These are phyloP conservation scores for Stylosanthes scabra DNA, from an alignment of 331 rosid species.

Conservation along the genomic window DNA sequence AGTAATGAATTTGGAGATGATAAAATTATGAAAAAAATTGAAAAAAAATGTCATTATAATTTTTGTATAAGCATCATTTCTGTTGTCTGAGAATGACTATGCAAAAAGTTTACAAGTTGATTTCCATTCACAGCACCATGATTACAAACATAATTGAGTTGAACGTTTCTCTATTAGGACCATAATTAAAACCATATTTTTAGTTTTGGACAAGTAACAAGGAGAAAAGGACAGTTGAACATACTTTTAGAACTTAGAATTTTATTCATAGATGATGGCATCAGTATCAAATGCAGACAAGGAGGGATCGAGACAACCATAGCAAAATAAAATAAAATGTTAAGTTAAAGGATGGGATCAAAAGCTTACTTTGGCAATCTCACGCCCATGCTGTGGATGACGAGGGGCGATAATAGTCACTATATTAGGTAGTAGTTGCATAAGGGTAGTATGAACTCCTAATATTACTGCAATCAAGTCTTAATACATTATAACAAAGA, in stretches of 20 bases:
- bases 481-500: slow-evolving; percentile 26
- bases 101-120: slow-evolving; percentile 1
- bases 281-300: too few species aligned
- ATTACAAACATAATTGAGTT: slow-evolving; percentile 27
- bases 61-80: slow-evolving; percentile 29
- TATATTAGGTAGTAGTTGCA: slow-evolving; percentile 61
- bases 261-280: too few species aligned
- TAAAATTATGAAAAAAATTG: slow-evolving; percentile 1
- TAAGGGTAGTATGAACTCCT: slow-evolving; percentile 69
- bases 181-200: slow-evolving; percentile 23
- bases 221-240: too few species aligned
- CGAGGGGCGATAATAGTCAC: slow-evolving; percentile 86
- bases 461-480: slow-evolving; percentile 68
- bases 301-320: too few species aligned
- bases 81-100: slow-evolving; percentile 22
- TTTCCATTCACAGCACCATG: neutral
- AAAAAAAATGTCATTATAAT: slow-evolving; percentile 18
- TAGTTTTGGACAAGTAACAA: neutral
- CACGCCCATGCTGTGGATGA: slow-evolving; percentile 76
- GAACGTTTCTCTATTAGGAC: neutral
- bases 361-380: slow-evolving; percentile 74
- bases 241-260: too few species aligned
- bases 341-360: slow-evolving; percentile 1
- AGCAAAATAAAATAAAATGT: too few species aligned
- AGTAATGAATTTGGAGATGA: slow-evolving; percentile 4